Evolutionary conservation across 1,139 yeast species (phyloP).

Genomic region (Debaryomyces nepalensis): DNA sequence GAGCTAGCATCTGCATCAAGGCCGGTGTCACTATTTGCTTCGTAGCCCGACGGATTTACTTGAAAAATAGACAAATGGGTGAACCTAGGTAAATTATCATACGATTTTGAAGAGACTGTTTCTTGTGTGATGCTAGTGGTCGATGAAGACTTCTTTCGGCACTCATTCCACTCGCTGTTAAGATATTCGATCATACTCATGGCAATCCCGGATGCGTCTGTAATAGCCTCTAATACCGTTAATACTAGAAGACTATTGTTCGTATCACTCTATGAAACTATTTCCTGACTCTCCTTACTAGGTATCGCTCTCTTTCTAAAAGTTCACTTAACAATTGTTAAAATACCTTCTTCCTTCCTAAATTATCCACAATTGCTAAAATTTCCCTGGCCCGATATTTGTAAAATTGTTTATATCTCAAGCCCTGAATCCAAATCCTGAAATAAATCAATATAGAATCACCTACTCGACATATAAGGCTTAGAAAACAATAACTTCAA

Average conservation of each 20-base stretch:
- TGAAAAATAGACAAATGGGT: slow-evolving; percentile 6
- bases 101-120: neutral
- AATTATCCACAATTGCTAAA: neutral
- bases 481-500: slow-evolving; percentile 3
- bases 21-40: neutral
- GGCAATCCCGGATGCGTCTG: too few species aligned
- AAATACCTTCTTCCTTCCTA: slow-evolving; percentile 1
- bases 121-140: slow-evolving; percentile 16
- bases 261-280: too few species aligned
- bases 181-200: slow-evolving; percentile 13
- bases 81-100: slow-evolving; percentile 1
- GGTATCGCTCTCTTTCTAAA: too few species aligned
- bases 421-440: neutral
- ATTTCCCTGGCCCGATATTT: slow-evolving; percentile 1
- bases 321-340: neutral
- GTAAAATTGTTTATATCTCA: neutral
- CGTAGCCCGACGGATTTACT: neutral
- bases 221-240: too few species aligned
- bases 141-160: slow-evolving; percentile 17
- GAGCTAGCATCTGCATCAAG: neutral
- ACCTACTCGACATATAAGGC: too few species aligned
- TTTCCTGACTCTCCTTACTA: too few species aligned
- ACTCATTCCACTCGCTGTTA: slow-evolving; percentile 9
- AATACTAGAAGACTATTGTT: too few species aligned
- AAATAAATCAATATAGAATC: neutral